phyloP scores from a whole-genome alignment of 495 filamentous ascomycete species.

The Neurospora sp. region DNA sequence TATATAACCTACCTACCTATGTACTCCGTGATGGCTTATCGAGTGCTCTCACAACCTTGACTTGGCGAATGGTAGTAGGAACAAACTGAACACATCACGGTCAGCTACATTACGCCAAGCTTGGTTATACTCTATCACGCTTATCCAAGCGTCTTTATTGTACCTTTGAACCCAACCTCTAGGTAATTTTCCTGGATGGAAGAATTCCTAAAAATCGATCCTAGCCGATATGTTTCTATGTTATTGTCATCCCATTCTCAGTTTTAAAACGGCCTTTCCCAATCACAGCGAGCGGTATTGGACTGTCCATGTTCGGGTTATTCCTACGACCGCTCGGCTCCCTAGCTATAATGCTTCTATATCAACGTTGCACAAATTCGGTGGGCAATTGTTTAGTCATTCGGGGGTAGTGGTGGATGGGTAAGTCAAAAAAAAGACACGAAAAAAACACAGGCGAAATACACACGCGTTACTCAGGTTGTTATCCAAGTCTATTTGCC shows the following conservation, averaged over 20 bases:
- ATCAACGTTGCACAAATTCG: too few species aligned
- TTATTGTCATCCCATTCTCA: background rate
- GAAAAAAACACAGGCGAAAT: background rate
- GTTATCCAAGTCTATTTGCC: background rate
- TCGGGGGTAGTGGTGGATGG: too few species aligned
- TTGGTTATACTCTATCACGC: background rate
- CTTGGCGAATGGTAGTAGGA: background rate
- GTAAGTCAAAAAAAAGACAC: background rate
- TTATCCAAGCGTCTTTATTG: background rate
- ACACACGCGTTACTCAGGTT: background rate
- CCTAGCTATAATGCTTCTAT: too few species aligned
- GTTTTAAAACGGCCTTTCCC: background rate
- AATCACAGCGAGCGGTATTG: background rate
- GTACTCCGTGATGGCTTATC: too few species aligned
- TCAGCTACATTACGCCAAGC: background rate
- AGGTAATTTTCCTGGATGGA: background rate
- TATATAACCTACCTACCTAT: too few species aligned
- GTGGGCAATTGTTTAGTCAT: too few species aligned
- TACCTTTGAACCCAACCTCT: background rate
- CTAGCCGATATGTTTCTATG: background rate
- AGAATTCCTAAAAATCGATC: background rate
- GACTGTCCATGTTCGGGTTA: background rate
- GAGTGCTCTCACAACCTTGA: too few species aligned
- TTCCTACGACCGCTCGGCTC: background rate
- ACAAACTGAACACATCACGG: background rate